Conservation (phyloP, 106 monocot species). For the Xerophyta viscosa region DNA sequence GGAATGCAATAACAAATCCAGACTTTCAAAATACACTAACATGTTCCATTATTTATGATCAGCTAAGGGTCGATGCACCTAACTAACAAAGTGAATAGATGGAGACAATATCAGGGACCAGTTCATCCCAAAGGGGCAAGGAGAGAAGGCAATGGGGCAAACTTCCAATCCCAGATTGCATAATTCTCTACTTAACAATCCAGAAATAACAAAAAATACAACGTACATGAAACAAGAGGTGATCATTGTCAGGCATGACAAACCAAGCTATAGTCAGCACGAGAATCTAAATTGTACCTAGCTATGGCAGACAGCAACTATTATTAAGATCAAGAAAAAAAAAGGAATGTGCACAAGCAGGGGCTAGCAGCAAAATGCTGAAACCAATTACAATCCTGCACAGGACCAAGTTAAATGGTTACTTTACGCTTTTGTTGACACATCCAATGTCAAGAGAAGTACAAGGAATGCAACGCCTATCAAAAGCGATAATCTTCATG, state of each 20-base stretch:
- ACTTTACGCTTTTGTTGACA: constrained; percentile 44
- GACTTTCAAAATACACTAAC: background rate
- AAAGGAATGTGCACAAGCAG: background rate
- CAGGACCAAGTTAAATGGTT: constrained; percentile 3
- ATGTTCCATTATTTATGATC: constrained; percentile 18
- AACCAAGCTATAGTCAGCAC: no score
- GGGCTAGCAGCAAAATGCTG: background rate
- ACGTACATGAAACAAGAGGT: background rate
- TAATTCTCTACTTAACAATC: background rate
- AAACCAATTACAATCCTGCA: background rate
- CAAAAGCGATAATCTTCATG: constrained; percentile 5
- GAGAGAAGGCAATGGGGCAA: constrained; percentile 4
- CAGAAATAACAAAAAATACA: background rate
- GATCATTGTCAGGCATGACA: no score
- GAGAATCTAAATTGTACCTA: no score
- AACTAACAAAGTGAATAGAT: constrained; percentile 23
- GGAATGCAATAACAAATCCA: background rate
- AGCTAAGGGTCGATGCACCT: constrained; percentile 3
- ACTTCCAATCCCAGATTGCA: background rate
- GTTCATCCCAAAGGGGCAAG: constrained; percentile 13
- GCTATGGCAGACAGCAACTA: background rate
- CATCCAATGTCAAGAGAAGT: constrained; percentile 17
- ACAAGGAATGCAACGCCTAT: constrained; percentile 36
- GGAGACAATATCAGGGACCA: constrained; percentile 4
- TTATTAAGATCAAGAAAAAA: background rate